phyloP scores from a whole-genome alignment of 495 filamentous ascomycete genomes.

The Neurospora sp. region DNA sequence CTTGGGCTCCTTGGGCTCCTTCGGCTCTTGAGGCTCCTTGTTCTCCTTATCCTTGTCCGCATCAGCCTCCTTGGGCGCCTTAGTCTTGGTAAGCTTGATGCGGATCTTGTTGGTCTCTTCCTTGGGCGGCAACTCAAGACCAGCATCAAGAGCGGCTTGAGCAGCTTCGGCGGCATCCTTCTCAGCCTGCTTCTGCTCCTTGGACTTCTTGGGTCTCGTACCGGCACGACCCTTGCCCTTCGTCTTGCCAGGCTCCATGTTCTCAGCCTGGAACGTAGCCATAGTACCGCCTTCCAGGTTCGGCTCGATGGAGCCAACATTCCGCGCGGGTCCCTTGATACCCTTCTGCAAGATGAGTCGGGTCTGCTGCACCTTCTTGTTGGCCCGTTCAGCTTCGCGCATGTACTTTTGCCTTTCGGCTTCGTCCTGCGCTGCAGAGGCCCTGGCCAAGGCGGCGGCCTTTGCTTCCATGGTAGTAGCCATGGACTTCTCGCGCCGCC shows the following conservation, averaged over 20 bases:
- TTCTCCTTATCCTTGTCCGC: constrained; percentile 35
- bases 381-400: constrained; percentile 70
- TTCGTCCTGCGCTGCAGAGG: constrained; percentile 64
- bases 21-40: constrained; percentile 36
- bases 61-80: constrained; percentile 18
- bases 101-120: constrained; percentile 56
- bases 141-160: constrained; percentile 73
- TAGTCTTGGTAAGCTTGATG: constrained; percentile 41
- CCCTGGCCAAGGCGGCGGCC: constrained; percentile 65
- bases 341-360: constrained; percentile 73
- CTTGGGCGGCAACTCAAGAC: constrained; percentile 65
- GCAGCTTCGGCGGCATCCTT: constrained; percentile 87
- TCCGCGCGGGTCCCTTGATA: constrained; percentile 72
- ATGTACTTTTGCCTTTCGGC: constrained; percentile 67
- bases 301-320: constrained; percentile 62
- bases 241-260: constrained; percentile 48
- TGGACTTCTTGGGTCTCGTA: constrained; percentile 71
- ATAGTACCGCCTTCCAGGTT: constrained; percentile 85
- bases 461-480: constrained; percentile 78
- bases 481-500: constrained; percentile 92
- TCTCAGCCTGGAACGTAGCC: constrained; percentile 68
- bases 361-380: constrained; percentile 81
- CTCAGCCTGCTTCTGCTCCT: constrained; percentile 93
- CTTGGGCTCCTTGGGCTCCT: constrained; percentile 51
- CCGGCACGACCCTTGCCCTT: constrained; percentile 60